A percentile compares a stretch with the other conserved stretches of the same genome.
Evolutionary conservation across 2,329 filamentous ascomycete species (phyloP).

Genomic region (Colletotrichum sp.): DNA sequence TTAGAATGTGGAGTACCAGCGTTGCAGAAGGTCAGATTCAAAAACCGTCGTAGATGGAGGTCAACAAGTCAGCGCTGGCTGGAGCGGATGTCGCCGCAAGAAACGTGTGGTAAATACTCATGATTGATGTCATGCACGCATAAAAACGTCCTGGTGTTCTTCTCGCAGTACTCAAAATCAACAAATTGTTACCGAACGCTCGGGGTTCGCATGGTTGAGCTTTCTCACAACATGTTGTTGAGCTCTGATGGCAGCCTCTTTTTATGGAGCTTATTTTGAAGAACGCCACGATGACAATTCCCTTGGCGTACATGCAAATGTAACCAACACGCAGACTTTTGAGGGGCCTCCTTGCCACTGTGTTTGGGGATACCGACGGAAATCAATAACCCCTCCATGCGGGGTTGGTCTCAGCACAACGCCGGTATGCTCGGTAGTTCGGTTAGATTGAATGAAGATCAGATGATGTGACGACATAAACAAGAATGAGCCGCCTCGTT

Average conservation of each 20-base stretch:
- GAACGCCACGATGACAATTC: background rate
- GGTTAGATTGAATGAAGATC: background rate
- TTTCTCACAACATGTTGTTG: background rate
- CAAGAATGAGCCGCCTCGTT: background rate
- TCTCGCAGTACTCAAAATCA: background rate
- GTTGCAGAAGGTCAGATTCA: background rate
- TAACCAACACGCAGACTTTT: background rate
- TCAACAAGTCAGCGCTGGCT: background rate
- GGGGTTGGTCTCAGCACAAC: background rate
- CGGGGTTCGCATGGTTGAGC: background rate
- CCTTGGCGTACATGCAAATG: background rate
- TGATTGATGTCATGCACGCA: background rate
- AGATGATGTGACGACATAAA: background rate
- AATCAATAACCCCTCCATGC: background rate
- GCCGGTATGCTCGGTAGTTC: background rate
- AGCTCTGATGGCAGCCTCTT: background rate
- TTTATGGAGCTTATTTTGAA: background rate
- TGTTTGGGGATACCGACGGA: background rate
- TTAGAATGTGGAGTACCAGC: background rate
- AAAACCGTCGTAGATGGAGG: background rate
- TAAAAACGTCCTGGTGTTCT: accelerated
- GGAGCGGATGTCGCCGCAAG: background rate
- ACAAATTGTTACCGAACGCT: background rate
- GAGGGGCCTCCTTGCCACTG: background rate
- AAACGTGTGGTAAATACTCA: background rate